phyloP scores from a whole-genome alignment of 2,329 filamentous ascomycete species.

The Plectosphaerella plurivora region DNA sequence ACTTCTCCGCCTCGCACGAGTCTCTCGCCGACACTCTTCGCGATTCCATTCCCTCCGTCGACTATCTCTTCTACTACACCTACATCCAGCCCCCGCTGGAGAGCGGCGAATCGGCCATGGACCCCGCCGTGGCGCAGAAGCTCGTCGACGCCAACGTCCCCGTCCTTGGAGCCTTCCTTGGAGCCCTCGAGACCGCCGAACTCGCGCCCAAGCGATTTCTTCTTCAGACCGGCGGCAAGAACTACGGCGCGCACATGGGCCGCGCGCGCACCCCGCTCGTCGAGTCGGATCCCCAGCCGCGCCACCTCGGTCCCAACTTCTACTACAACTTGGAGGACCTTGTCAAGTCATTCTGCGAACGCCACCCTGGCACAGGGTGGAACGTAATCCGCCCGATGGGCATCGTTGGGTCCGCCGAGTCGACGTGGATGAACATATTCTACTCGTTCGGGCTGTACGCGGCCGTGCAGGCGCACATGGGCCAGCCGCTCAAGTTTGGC shows the following conservation, averaged over 20 bases:
- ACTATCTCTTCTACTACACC: slow-evolving; percentile 6
- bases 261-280: slow-evolving; percentile 39
- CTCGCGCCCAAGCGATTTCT: slow-evolving; percentile 41
- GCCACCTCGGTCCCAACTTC: slow-evolving; percentile 39
- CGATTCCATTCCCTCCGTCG: not conserved
- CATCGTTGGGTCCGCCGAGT: not conserved
- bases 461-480: not conserved
- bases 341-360: slow-evolving; percentile 21
- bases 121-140: slow-evolving; percentile 13
- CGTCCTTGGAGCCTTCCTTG: slow-evolving; percentile 43
- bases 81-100: slow-evolving; percentile 3
- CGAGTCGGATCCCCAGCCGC: slow-evolving; percentile 40
- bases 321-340: slow-evolving; percentile 46
- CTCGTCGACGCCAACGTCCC: slow-evolving; percentile 25
- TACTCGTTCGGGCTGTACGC: slow-evolving; percentile 2
- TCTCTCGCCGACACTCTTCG: slow-evolving; percentile 1
- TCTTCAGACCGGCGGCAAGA: slow-evolving; percentile 43
- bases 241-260: slow-evolving; percentile 49
- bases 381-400: slow-evolving; percentile 1
- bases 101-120: not conserved
- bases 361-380: slow-evolving; percentile 1
- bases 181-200: slow-evolving; percentile 35
- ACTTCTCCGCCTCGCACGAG: not conserved
- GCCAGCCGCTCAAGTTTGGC: slow-evolving; percentile 1
- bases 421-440: slow-evolving; percentile 1